phyloP scores from a whole-genome alignment of 2,329 filamentous ascomycete species.

The Coccinonectria pachysandricola region DNA sequence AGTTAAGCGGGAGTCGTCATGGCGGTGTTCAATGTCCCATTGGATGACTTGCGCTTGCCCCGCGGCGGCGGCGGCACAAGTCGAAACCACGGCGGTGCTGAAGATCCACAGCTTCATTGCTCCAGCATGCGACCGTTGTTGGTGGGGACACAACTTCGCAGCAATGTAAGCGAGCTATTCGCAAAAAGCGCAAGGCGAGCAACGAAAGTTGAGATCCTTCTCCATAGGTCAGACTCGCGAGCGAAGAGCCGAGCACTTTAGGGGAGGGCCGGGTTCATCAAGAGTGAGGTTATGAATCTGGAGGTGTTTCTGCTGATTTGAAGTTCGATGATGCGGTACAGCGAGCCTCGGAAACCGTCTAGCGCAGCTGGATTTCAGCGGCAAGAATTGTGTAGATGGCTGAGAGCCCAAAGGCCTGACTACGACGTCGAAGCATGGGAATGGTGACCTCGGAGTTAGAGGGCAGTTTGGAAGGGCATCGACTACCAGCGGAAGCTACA shows the following conservation, averaged over 20 bases:
- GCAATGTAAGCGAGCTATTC: constrained; percentile 2
- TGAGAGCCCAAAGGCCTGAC: no score
- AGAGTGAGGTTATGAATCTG: constrained; percentile 1
- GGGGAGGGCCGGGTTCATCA: constrained; percentile 3
- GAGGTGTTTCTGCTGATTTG: constrained; percentile 2
- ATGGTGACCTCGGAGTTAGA: no score
- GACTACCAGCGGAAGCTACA: no score
- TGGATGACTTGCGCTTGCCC: constrained; percentile 29
- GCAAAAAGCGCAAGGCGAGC: no score
- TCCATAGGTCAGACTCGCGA: constrained; percentile 11
- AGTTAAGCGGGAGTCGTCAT: constrained; percentile 19
- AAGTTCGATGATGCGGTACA: no score
- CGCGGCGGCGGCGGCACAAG: constrained; percentile 11
- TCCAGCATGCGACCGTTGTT: constrained; percentile 3
- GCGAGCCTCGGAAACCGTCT: no score
- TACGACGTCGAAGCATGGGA: no score
- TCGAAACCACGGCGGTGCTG: constrained; percentile 13
- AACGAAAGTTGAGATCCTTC: constrained; percentile 13
- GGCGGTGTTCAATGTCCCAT: constrained; percentile 36
- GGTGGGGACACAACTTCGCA: constrained; percentile 1
- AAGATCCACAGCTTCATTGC: constrained; percentile 16
- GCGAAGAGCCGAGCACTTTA: constrained; percentile 7
- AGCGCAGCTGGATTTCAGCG: no score
- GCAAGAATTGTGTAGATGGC: no score
- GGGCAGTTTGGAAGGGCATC: no score